A percentile compares a stretch with the other conserved stretches of the same genome.
Evolutionary conservation across 371 early-diverging fungal genomes (phyloP).

Genomic region (Fennellomyces sp.): DNA sequence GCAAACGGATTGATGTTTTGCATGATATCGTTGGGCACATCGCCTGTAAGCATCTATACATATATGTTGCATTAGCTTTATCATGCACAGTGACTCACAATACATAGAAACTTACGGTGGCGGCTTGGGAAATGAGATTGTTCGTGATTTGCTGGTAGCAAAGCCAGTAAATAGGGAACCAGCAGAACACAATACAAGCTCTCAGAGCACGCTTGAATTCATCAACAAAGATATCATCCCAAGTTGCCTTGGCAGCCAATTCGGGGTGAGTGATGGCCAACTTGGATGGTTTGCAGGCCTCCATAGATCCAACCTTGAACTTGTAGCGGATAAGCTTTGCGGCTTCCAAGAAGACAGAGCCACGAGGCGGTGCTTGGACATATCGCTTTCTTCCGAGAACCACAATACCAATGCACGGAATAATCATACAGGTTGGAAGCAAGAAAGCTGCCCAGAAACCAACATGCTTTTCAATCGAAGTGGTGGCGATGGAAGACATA

Average conservation of each 20-base stretch:
- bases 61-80: background rate
- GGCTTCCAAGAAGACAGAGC: constrained; percentile 55
- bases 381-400: constrained; percentile 61
- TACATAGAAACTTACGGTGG: constrained; percentile 13
- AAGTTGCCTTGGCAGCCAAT: constrained; percentile 37
- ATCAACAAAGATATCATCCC: constrained; percentile 77
- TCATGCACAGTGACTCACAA: background rate
- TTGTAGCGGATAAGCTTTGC: constrained; percentile 12
- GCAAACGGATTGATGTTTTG: constrained; percentile 66
- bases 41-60: constrained; percentile 64
- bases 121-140: constrained; percentile 76
- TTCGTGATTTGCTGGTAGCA: constrained; percentile 77
- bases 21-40: constrained; percentile 64
- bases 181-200: constrained; percentile 77
- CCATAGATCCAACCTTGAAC: constrained; percentile 35
- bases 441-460: constrained; percentile 72
- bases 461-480: constrained; percentile 54
- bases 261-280: constrained; percentile 35
- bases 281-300: constrained; percentile 43
- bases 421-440: constrained; percentile 72
- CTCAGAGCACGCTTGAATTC: constrained; percentile 66
- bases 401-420: constrained; percentile 63
- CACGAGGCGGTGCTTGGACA: constrained; percentile 63
- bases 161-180: constrained; percentile 82
- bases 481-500: constrained; percentile 60